Evolutionary conservation across 108 stramenopile species (phyloP).

Genomic region (Conticribra guillardii): DNA sequence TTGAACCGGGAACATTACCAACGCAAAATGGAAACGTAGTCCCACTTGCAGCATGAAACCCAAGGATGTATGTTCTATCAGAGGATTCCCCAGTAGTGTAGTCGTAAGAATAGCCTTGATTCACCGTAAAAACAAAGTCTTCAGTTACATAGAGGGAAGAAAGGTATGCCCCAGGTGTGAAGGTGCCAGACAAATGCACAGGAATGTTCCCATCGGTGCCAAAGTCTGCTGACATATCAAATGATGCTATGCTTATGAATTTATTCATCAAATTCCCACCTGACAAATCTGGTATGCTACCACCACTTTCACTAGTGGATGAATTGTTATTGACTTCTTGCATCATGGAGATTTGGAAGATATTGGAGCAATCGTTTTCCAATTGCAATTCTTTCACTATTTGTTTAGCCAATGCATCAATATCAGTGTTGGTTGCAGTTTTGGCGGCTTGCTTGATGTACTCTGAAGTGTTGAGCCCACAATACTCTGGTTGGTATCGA

Average conservation of each 20-base stretch:
- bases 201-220: slow-evolving; percentile 5
- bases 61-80: background rate
- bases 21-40: background rate
- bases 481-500: slow-evolving; percentile 1
- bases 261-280: slow-evolving; percentile 3
- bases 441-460: slow-evolving; percentile 5
- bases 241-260: slow-evolving; percentile 17
- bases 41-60: background rate
- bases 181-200: slow-evolving; percentile 6
- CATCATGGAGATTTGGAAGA: slow-evolving; percentile 23
- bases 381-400: slow-evolving; percentile 1
- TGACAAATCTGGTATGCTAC: slow-evolving; percentile 3
- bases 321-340: slow-evolving; percentile 4
- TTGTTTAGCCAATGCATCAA: slow-evolving; percentile 7
- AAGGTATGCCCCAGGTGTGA: slow-evolving; percentile 10
- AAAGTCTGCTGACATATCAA: slow-evolving; percentile 26
- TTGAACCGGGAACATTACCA: slow-evolving; percentile 5
- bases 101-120: background rate
- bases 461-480: slow-evolving; percentile 6
- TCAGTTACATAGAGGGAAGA: slow-evolving; percentile 8
- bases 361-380: slow-evolving; percentile 3
- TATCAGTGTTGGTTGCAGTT: background rate
- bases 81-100: background rate
- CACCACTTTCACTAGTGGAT: background rate
- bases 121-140: slow-evolving; percentile 11